Evolutionary conservation across 345 rosid species (phyloP), one percentile per base, ranked within the genome.

Genomic region (Carallia pectinifolia): DNA sequence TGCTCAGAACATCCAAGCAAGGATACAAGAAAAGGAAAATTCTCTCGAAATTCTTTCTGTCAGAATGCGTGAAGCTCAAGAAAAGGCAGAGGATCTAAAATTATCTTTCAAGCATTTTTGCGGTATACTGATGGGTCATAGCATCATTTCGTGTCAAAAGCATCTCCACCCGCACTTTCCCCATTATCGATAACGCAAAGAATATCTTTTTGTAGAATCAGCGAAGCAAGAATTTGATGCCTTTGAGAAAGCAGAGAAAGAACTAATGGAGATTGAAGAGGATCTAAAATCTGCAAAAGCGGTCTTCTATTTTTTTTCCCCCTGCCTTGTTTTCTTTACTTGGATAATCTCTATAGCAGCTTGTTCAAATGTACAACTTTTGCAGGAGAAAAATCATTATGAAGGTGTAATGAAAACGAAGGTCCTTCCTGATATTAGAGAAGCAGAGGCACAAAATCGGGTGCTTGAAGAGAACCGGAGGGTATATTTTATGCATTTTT

Each of bases 341-440:
- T 52, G 63, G 47, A 16, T 67, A 13, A 36, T 65, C 55, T 61
- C 53, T 70, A 31, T 65, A 23, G 34, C 63, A 58, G 4, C 59
- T 66, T 48, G 34, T 48, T 78, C 34, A 53, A 70, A 75, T 76
- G 63, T 65, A 19, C 56, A 64, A 52, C 18, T 77, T 79, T 68
- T 73, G 65, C 87, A 94, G 98, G 90, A 82, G 78, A 87, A 81
- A 84, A 78, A 66, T 17, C 91, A 90, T 80, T 94, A 94, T 74
- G 92, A 90, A 85, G 72, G 80, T 60, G 52, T 91, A 64, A 94
- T 94, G 98, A 71, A 76, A 39, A 82, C 65, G 61, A 91, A 87
- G 84, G 98, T 94, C 77, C 80, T 87, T 54, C 81, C 82, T 69
- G 88, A 79, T 72, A 88, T 94, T 70, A 77, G 87, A 76, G 79